Evolutionary conservation across 1,284 basidiomycete genomes (phyloP).

Genomic region (Apiotrichum sp.): DNA sequence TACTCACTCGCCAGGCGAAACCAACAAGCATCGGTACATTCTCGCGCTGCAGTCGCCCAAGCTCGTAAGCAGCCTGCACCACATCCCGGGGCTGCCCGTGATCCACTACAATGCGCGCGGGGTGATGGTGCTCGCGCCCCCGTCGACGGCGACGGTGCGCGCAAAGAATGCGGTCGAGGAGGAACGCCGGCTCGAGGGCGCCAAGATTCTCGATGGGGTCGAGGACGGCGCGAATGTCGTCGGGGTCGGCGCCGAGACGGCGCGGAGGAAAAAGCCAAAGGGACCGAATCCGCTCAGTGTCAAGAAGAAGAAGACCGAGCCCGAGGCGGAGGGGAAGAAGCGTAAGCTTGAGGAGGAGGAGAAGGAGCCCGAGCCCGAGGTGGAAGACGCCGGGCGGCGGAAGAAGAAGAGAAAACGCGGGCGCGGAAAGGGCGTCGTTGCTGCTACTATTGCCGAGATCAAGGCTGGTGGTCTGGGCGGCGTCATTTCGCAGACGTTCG

Average conservation of each 20-base stretch:
- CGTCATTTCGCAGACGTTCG: slow-evolving; percentile 4
- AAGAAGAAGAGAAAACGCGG: slow-evolving; percentile 39
- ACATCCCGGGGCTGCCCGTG: slow-evolving; percentile 73
- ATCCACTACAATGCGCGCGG: slow-evolving; percentile 78
- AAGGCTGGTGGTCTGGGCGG: slow-evolving; percentile 17
- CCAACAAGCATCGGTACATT: slow-evolving; percentile 85
- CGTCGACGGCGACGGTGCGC: slow-evolving; percentile 65
- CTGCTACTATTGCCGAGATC: slow-evolving; percentile 33
- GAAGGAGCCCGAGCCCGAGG: slow-evolving; percentile 12
- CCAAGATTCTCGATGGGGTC: slow-evolving; percentile 30
- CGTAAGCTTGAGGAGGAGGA: slow-evolving; percentile 3
- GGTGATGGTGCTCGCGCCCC: slow-evolving; percentile 83
- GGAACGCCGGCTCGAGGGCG: slow-evolving; percentile 40
- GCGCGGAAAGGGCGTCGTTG: slow-evolving; percentile 36
- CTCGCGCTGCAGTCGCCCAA: slow-evolving; percentile 70
- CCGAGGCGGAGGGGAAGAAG: slow-evolving; percentile 6
- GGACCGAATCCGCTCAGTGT: slow-evolving; percentile 88
- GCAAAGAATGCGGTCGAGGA: slow-evolving; percentile 58
- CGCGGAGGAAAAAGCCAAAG: slow-evolving; percentile 59
- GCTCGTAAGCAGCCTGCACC: slow-evolving; percentile 60
- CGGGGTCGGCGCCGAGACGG: slow-evolving; percentile 24
- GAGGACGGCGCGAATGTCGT: slow-evolving; percentile 49
- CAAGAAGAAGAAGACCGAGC: slow-evolving; percentile 68
- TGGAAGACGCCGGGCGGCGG: slow-evolving; percentile 18
- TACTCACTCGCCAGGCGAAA: slow-evolving; percentile 54